Evolutionary conservation across 768 basidiomycete genomes (phyloP), one percentile per base, ranked within the genome.

Genomic region (Mycena venus): DNA sequence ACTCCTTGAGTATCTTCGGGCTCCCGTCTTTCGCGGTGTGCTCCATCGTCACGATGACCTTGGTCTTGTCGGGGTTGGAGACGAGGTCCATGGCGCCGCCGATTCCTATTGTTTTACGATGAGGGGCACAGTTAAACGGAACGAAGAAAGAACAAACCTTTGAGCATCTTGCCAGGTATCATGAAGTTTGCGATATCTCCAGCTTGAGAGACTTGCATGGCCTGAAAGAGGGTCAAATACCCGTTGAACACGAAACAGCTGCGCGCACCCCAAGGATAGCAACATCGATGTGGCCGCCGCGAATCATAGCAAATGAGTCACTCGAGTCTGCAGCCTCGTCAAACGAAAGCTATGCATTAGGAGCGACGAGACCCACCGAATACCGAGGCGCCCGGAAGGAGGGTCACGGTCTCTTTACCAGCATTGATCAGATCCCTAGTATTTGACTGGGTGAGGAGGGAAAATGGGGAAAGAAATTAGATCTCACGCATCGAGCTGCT

Each of bases 151-250:
- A 51, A 68, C 76, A 15, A 75, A 90, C 94, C 94, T 88, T 95
- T 96, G 38, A 96, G 89, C 82, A 96, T 89, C 86, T 98, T 98
- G 17, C 96, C 96, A 3, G 97, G 97, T 79, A 98, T 97, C 97
- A 98, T 99, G 82, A 96, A 99, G 87, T 99, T 99, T 69, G 97
- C 97, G 75, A 99, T 94, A 82, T 99, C 97, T 47, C 96, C 97
- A 1, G 91, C 91, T 76, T 95, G 92, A 2, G 96, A 96, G 60
- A 99, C 97, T 88, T 99, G 93, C 95, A 99, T 96, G 12, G 96
- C 96, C 94, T 96, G 70, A n/a, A 80, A 21, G n/a, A 36, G 59
- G 34, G 38, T 58, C 27, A 66, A 70, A 32, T 21, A 60, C 67
- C 61, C 32, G 25, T 40, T 27, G 63, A 53, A 64, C 34, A 71